Evolutionary conservation across 805 yeast genomes (phyloP).

Genomic region (Yamadazyma paraphyllophila): DNA sequence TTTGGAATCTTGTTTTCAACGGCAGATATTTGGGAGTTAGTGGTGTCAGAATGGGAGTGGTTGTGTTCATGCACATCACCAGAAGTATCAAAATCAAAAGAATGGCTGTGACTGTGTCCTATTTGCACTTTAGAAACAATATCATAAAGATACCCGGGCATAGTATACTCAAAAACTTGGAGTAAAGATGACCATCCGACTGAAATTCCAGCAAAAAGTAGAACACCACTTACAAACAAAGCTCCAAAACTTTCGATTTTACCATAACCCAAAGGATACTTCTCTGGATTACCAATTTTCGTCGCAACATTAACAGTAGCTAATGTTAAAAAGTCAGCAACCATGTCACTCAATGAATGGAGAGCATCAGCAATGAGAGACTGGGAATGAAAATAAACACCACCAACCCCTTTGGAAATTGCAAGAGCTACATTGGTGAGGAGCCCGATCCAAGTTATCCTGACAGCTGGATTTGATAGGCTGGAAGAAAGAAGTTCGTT

Average conservation of each 20-base stretch:
- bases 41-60: constrained; percentile 28
- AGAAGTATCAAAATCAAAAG: constrained; percentile 18
- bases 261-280: constrained; percentile 87
- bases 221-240: constrained; percentile 76
- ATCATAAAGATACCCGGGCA: constrained; percentile 63
- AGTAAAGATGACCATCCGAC: constrained; percentile 85
- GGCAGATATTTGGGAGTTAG: not conserved
- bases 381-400: constrained; percentile 89
- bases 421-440: constrained; percentile 85
- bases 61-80: constrained; percentile 7
- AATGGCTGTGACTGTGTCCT: constrained; percentile 55
- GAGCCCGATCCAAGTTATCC: constrained; percentile 91
- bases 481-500: constrained; percentile 39
- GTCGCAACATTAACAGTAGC: constrained; percentile 80
- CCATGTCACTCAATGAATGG: constrained; percentile 86
- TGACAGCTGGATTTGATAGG: constrained; percentile 72
- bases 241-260: constrained; percentile 93
- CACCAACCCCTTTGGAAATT: constrained; percentile 81
- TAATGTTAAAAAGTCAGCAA: constrained; percentile 85
- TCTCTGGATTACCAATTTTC: constrained; percentile 52
- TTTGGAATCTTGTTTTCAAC: constrained; percentile 35
- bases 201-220: constrained; percentile 83
- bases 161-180: constrained; percentile 61
- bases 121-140: constrained; percentile 46
- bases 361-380: constrained; percentile 92